Conservation (phyloP, 257 asterid genomes). For the Capsicum rhomboideum region DNA sequence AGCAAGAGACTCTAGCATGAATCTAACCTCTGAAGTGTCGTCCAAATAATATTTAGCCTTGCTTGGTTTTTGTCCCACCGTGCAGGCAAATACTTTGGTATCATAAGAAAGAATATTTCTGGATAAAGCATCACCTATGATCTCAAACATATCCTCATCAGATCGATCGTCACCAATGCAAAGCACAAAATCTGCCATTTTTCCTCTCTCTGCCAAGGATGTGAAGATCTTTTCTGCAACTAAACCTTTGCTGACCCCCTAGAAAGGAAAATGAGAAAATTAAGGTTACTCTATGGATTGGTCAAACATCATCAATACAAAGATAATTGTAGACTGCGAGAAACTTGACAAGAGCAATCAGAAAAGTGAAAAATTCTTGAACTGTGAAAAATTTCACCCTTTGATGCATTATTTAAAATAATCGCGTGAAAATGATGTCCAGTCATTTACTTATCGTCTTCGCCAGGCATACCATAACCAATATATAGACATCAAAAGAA, state of each 20-base stretch:
- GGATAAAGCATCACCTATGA: conserved; percentile 48
- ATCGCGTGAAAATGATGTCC: background rate
- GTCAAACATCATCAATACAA: background rate
- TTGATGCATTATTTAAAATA: background rate
- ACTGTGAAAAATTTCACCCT: background rate
- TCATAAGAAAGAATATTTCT: conserved; percentile 44
- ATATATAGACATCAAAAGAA: background rate
- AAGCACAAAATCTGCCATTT: conserved; percentile 64
- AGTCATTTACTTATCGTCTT: background rate
- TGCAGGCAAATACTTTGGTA: conserved; percentile 72
- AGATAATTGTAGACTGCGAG: background rate
- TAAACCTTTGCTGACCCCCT: conserved; percentile 76
- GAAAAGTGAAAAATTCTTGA: background rate
- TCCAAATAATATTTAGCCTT: conserved; percentile 83
- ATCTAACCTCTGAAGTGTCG: conserved; percentile 65
- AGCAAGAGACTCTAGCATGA: conserved; percentile 75
- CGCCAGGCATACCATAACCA: background rate
- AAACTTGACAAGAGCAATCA: background rate
- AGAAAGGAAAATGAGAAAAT: conserved; percentile 8
- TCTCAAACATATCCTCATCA: conserved; percentile 86
- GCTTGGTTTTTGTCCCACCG: conserved; percentile 88
- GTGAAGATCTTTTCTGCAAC: conserved; percentile 75
- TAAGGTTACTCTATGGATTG: background rate
- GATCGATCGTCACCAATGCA: conserved; percentile 92
- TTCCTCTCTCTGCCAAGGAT: conserved; percentile 50